Evolutionary conservation across 1,139 yeast species (phyloP), one percentile per base, ranked within the genome.

Genomic region (Hyphopichia pseudoburtonii): DNA sequence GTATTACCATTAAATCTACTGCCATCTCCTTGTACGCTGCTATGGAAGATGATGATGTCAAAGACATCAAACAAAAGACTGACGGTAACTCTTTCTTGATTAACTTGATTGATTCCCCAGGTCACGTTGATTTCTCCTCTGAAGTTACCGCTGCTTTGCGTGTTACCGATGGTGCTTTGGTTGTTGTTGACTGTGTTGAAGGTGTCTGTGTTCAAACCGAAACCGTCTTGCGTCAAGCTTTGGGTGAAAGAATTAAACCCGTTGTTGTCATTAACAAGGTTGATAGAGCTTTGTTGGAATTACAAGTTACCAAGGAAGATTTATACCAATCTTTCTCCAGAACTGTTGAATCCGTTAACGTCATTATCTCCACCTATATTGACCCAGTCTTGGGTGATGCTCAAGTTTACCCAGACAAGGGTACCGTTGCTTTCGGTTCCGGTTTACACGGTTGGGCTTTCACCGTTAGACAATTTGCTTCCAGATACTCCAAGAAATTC

Each of bases 391-490:
- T 90, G 54, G 98, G 97, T 79, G 98, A 92, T 65, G 84, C 80
- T 64, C 97, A 90, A 81, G 98, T 92, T 57, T 90, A 84, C 95
- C 98, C 98, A 74, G 95, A 92, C 72, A 76, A 76, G 71, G 98
- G 98, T 79, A 92, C 97, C 73, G 97, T 92, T 68, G 98, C 98
- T 56, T 92, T 92, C 76, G 97, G 96, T 79, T 92, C 98, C 73
- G 98, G 97, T 85, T 82, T 92, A 68, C 98, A 92, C 84, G 98
- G 98, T 76, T 92, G 98, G 98, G 97, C 97, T 70, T 92, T 92
- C 92, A 92, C 98, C 63, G 85, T 92, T 68, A 89, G 98, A 78
- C 98, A 92, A 81, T 92, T 92, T 62, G 98, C 98, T 64, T 75
- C 78, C 76, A 88, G 96, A 80, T 92, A 92, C 84, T 83, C 96